Evolutionary conservation across 352 stramenopile genomes (phyloP).

Genomic region (Phytophthora nicotianae): DNA sequence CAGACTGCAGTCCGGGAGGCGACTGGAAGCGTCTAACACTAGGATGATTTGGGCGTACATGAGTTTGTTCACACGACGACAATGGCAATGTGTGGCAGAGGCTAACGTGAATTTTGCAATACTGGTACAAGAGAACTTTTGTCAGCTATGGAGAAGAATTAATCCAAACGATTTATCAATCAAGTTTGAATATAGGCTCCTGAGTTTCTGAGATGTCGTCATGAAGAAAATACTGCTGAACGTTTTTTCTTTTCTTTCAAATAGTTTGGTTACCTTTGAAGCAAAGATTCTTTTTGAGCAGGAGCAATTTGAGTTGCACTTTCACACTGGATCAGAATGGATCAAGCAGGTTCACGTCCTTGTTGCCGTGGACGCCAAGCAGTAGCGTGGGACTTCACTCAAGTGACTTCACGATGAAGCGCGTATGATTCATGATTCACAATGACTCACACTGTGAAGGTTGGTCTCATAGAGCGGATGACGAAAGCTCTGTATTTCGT

Average conservation of each 20-base stretch:
- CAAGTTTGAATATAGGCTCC: not conserved
- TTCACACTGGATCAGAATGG: not conserved
- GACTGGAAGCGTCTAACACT: constrained; percentile 6
- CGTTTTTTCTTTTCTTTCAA: constrained; percentile 2
- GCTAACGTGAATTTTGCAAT: too few species aligned
- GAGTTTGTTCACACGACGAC: constrained; percentile 9
- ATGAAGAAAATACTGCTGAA: constrained; percentile 9
- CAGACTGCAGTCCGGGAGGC: constrained; percentile 45
- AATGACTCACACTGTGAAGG: not conserved
- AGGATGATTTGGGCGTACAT: not conserved
- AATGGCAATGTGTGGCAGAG: too few species aligned
- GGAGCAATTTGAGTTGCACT: constrained; percentile 10
- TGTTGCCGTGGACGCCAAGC: constrained; percentile 6
- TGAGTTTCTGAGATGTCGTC: constrained; percentile 12
- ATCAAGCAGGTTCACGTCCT: constrained; percentile 17
- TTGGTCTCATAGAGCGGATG: not conserved
- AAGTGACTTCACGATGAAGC: constrained; percentile 7
- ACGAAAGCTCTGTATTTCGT: not conserved
- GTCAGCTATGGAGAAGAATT: constrained; percentile 3
- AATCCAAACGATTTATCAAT: constrained; percentile 4
- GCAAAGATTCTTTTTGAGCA: too few species aligned
- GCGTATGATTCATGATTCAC: constrained; percentile 1
- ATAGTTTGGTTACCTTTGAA: too few species aligned
- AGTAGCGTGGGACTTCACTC: constrained; percentile 18
- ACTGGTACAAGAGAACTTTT: too few species aligned